Evolutionary conservation across 164 flowering plant genomes (phyloP).

Genomic region (Hamamelis virginiana): DNA sequence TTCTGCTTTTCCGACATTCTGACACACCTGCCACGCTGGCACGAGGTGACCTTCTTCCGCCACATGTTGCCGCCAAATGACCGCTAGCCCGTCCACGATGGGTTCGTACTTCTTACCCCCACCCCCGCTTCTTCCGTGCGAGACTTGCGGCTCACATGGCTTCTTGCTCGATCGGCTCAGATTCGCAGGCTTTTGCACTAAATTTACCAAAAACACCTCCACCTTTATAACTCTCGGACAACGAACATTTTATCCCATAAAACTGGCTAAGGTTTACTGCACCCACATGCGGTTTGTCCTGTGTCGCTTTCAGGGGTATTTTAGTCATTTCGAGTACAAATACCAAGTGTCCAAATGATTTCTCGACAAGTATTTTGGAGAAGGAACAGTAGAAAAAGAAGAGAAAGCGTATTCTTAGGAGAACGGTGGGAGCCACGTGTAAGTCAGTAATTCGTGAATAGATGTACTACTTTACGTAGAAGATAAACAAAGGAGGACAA

Average conservation of each 20-base stretch:
- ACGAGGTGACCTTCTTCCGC: constrained; percentile 7
- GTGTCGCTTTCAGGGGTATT: constrained; percentile 7
- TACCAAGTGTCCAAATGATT: constrained; percentile 27
- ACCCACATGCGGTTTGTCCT: no score
- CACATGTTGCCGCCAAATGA: constrained; percentile 30
- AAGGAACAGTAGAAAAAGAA: constrained; percentile 29
- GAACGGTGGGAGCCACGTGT: constrained; percentile 31
- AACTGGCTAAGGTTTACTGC: no score
- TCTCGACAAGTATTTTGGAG: constrained; percentile 41
- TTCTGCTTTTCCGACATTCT: constrained; percentile 11
- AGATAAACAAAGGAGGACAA: constrained; percentile 42
- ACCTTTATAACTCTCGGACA: no score
- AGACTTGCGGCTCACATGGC: constrained; percentile 7
- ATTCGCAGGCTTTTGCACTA: neutral
- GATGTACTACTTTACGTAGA: constrained; percentile 43
- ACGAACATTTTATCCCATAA: no score
- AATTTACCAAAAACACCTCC: constrained; percentile 14
- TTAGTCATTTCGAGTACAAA: neutral
- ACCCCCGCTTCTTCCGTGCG: neutral
- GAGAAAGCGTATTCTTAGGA: constrained; percentile 21
- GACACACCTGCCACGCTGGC: constrained; percentile 28
- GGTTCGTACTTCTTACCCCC: neutral
- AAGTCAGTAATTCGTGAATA: constrained; percentile 19
- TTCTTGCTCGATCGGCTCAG: constrained; percentile 3
- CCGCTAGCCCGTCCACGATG: constrained; percentile 12